Base-by-base conservation (phyloP, 2,329 filamentous ascomycete genomes). In the Fusarium sp. region DNA sequence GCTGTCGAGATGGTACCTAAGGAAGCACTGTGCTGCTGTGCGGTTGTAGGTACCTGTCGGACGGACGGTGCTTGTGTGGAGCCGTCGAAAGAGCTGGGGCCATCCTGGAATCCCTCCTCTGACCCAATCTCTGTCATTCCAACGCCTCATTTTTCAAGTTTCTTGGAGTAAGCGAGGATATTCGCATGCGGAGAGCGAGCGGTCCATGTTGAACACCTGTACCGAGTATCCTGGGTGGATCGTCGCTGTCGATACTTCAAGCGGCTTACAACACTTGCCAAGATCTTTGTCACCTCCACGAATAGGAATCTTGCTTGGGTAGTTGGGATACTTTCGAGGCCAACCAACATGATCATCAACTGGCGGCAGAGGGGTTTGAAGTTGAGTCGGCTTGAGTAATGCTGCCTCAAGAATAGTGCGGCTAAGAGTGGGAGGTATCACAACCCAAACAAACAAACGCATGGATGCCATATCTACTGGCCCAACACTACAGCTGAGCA, bases 81-180 rank as follows among this genome's bases (percentile, higher is more conserved):
- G 50, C 29, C 29, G 20, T 45, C 31, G 14, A 37, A 59, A 29
- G 52, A 64, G 62, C 62, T 64, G 62, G 62, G 62, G 62, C 62
- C 62, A 64, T 34, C 62, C 62, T 45, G 27, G 35, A 57, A 57
- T n/a, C 47, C 24, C 24, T 27, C 50, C 50, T 64, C 50, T 20
- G 38, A 58, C 20, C 62, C 52, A 64, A 64, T 64, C 37, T 64
- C 52, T 64, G 50, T 35, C 52, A 64, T 64, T 64, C 50, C 62
- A 64, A 47, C 24, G 62, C 50, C 50, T 56, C 62, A 64, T 64
- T 64, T 38, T 64, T 62, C 59, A 50, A 27, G 37, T 35, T 58
- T 47, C n/a, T 62, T 52, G 18, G 31, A 31, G 37, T 22, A 56
- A 38, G 35, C 62, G 27, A 64, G 62, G 50, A 38, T 57, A 64